Evolutionary conservation across 2,329 filamentous ascomycete genomes (phyloP), one percentile per base, ranked within the genome.

Genomic region (Phialophora tarda): DNA sequence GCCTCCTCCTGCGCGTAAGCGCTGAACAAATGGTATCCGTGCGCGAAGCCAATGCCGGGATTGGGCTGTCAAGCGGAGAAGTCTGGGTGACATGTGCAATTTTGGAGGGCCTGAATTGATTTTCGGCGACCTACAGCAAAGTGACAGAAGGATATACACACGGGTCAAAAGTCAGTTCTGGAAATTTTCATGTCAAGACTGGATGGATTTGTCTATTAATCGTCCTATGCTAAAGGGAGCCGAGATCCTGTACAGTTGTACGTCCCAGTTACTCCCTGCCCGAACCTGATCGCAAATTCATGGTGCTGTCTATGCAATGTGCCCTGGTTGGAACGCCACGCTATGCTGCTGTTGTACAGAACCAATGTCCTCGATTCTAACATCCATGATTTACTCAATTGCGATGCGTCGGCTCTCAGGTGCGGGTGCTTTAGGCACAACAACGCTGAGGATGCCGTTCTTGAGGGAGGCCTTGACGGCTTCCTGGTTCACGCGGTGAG

Each of bases 391-490:
- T 75, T 82, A 87, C 80, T 87, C 81, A 69, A 88, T 84, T 65
- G 78, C 80, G 73, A 89, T 86, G 77, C 82, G 85, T 76, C 82
- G 82, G 58, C 78, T 73, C 64, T 77, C 76, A 6, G 81, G 78
- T 14, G 80, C 79, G 65, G 79, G 75, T 28, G 82, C 80, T 79
- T 88, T 88, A 2, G 86, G 86, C 7, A 89, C 82, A 5, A 82
- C 73, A 50, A 89, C 81, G 62, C 78, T 83, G 61, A 89, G 76
- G 62, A 89, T 82, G 11, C 86, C 86, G 72, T 88, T 83, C 79
- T 85, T 88, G 75, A 89, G 74, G 61, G 78, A 84, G 23, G 86
- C 86, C 77, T 83, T 86, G 71, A 88, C 86, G n/a, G 77, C 79
- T 34, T 88, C 85, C 73, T 87, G 85, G 69, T 88, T 82, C 59